Conservation (phyloP, 371 early-diverging fungal species). For the Mycotypha africana region DNA sequence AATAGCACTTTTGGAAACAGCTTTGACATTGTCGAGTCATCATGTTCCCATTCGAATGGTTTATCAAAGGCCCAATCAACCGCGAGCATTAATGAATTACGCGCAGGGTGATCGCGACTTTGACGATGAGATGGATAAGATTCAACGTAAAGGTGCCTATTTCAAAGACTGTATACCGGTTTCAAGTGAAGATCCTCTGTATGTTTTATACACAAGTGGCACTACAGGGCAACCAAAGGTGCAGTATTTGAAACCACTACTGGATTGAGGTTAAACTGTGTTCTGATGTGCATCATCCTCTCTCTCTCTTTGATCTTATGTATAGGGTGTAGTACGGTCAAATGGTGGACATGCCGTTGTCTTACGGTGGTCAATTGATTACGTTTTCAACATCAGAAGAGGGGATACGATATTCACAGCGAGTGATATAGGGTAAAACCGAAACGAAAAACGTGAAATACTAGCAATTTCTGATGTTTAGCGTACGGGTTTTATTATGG, state of each 20-base stretch:
- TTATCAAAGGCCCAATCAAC: conserved; percentile 54
- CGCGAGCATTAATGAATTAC: conserved; percentile 38
- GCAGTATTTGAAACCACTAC: background rate
- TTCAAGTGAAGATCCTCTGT: conserved; percentile 83
- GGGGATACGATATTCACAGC: conserved; percentile 77
- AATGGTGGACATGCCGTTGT: conserved; percentile 89
- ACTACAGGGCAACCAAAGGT: conserved; percentile 80
- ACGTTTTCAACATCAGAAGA: conserved; percentile 70
- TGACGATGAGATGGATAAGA: conserved; percentile 45
- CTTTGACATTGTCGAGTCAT: conserved; percentile 49
- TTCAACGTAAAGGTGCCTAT: conserved; percentile 20
- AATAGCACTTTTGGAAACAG: conserved; percentile 62
- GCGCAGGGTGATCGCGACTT: conserved; percentile 60
- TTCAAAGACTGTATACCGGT: conserved; percentile 62
- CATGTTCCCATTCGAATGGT: conserved; percentile 50
- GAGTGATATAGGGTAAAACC: conserved; percentile 75
- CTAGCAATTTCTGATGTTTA: no score
- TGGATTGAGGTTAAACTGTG: background rate
- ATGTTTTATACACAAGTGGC: conserved; percentile 92
- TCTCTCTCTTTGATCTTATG: no score
- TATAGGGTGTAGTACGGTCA: conserved; percentile 84
- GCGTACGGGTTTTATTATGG: no score
- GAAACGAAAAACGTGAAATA: no score
- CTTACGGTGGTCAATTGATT: conserved; percentile 70
- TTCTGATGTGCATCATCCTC: background rate